Evolutionary conservation across 2,329 filamentous ascomycete genomes (phyloP), one percentile per base, ranked within the genome.

Genomic region (Hymenoscyphus fraxineus): DNA sequence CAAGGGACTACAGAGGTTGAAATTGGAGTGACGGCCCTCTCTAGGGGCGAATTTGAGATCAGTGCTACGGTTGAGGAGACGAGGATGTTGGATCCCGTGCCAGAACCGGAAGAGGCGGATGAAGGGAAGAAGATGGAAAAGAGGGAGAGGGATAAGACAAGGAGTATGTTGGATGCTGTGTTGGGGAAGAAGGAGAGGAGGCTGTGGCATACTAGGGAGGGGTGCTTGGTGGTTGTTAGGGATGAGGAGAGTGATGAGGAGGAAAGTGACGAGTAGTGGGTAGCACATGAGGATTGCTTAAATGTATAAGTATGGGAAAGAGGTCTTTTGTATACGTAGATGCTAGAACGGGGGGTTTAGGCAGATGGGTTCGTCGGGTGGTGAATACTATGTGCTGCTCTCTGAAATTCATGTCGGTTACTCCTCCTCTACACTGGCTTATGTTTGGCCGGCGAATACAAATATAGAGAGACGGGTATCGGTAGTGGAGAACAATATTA

Each of bases 21-120:
- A 1, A 77, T 96, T 3, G 90, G 90, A 4, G 82, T 93, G 55
- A 91, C 91, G 54, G 84, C 89, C 39, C 83, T 97, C 40, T 93
- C 90, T 69, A 83, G 87, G 56, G 93, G 93, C 16, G 87, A 91
- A 68, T 97, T 94, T 75, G 93, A 96, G 76, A 82, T 97, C 27
- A 86, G 85, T 31, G 92, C 88, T 5, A 89, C 85, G 13, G 86
- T 97, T 0, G 93, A 97, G 77, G 93, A 97, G 79, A 86, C 90
- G 2, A 82, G 83, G 66, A 73, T 91, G 5, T 55, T 62, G 16
- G 65, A 70, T n/a, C 56, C 64, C 7, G 9, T n/a, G 5, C 41
- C 41, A 1, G 16, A 44, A 2, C 38, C 62, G 57, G 68, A 76
- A 47, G 72, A 74, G 66, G 66, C 67, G 65, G 62, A 64, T 59